Base-by-base conservation (phyloP, 2,329 filamentous ascomycete species). In the Sarocladium brachiariae region DNA sequence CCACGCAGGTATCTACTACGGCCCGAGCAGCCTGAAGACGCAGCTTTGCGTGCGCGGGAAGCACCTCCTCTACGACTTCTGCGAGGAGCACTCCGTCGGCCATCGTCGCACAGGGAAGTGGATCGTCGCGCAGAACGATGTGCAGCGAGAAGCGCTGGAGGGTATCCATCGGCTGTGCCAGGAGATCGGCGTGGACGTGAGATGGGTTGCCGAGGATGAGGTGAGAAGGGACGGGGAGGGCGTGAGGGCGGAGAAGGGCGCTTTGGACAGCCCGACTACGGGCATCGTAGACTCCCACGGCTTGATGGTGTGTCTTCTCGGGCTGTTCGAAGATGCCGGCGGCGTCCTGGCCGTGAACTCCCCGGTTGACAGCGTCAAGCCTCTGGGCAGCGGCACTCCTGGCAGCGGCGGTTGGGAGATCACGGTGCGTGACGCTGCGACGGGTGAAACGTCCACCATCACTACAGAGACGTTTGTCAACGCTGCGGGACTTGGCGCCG, bases 1-100 rank as follows among this genome's bases (percentile, higher is more conserved):
- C 59, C 93, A 99, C 66, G 93, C 89, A 1, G 93, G 93, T 13
- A 78, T 97, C 56, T 97, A 96, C 76, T 96, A 96, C 68, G 88
- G 87, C 14, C 64, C 75, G 5, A 68, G 71, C 35, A 85, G 83
- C 1, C 80, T 96, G 50, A 99, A 99, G 70, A 89, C 91, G 1
- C 70, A 71, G 14, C 80, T 99, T 11, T 99, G 93, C 70, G 75
- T 96, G 56, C 72, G 74, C 27, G 93, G 93, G 53, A 84, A 84
- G 58, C 64, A 84, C 27, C 74, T 89, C 64, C 74, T 97, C 53
- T 99, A 99, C 69, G 76, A 74, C 3, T 80, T 95, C 37, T 96
- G 92, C 71, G 68, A 71, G 4, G 70, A 70, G 51, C 73, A 87
- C 59, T 67, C 68, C 52, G 86, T 99, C 48, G 81, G 81, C 0